Evolutionary conservation across 1,139 yeast species (phyloP), one percentile per base, ranked within the genome.

Genomic region (Pichia sp.): DNA sequence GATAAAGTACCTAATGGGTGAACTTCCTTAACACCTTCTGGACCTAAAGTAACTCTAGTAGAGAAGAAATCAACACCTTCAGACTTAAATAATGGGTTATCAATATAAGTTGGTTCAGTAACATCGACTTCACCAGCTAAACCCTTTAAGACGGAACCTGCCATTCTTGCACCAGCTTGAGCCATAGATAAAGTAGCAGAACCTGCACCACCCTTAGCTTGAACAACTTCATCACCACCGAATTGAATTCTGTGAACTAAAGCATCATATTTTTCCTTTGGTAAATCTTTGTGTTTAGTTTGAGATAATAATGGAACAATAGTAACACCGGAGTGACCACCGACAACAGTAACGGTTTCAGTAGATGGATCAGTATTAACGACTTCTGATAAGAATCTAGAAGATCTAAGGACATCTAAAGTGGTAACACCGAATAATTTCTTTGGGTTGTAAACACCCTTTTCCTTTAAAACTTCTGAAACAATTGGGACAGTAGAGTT

Each of bases 111-210:
- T 60, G 93, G 84, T 69, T 87, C 95, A 50, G 81, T 72, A 48
- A 88, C 72, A 55, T 75, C 76, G 48, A 65, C 64, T 60, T 80
- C 81, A 59, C 93, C 91, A 36, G 73, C 72, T 52, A 82, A 67
- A 58, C 89, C 86, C 65, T 78, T 73, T 63, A 91, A 76, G 50
- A 91, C 89, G 38, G 95, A 76, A 65, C 82, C 84, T 49, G 96
- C 94, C 62, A 88, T 86, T 67, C 83, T 80, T 62, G 93, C 93
- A 70, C 96, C 97, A 45, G 97, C 98, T 65, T 83, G 89, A 51
- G 97, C 97, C 98, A 91, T 91, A 47, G 97, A 89, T 63, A 91
- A 76, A 52, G 98, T 91, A 59, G 97, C 98, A 45, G 96, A 88
- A 63, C 98, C 98, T 56, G 96, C 96, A 69, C 98, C 98, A 61